Conservation (phyloP, 2,329 filamentous ascomycete species). For the Didymella glomerata region DNA sequence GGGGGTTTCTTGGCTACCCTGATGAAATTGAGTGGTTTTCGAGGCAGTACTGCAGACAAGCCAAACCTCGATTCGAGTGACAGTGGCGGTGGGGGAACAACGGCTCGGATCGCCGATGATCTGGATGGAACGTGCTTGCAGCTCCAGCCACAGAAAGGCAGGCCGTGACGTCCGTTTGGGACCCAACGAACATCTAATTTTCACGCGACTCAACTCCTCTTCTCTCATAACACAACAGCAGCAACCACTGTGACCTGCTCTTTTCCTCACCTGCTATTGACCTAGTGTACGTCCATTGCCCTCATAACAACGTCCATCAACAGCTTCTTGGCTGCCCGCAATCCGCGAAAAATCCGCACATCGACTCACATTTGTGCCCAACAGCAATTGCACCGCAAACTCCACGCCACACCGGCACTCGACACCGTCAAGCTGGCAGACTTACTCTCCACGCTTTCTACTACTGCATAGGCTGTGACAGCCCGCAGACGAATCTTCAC, state of each 20-base stretch:
- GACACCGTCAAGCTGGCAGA: constrained; percentile 48
- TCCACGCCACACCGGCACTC: constrained; percentile 12
- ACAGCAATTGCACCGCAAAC: constrained; percentile 27
- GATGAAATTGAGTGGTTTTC: too few species aligned
- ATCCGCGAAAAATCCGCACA: constrained; percentile 11
- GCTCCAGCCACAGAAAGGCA: constrained; percentile 16
- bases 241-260: constrained; percentile 6
- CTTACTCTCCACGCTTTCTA: constrained; percentile 23
- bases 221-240: constrained; percentile 11
- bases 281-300: constrained; percentile 8
- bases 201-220: constrained; percentile 13
- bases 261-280: not conserved
- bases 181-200: constrained; percentile 17
- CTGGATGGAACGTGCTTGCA: constrained; percentile 1
- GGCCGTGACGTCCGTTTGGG: constrained; percentile 20
- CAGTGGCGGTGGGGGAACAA: constrained; percentile 1
- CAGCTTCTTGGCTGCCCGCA: constrained; percentile 9
- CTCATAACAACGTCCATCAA: not conserved
- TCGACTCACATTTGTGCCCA: constrained; percentile 31
- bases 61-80: constrained; percentile 1
- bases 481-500: constrained; percentile 45
- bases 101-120: constrained; percentile 21
- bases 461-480: constrained; percentile 49
- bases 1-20: too few species aligned
- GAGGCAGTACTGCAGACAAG: not conserved